Evolutionary conservation across 1,284 basidiomycete species (phyloP).

Genomic region (Pseudozyma sp.): DNA sequence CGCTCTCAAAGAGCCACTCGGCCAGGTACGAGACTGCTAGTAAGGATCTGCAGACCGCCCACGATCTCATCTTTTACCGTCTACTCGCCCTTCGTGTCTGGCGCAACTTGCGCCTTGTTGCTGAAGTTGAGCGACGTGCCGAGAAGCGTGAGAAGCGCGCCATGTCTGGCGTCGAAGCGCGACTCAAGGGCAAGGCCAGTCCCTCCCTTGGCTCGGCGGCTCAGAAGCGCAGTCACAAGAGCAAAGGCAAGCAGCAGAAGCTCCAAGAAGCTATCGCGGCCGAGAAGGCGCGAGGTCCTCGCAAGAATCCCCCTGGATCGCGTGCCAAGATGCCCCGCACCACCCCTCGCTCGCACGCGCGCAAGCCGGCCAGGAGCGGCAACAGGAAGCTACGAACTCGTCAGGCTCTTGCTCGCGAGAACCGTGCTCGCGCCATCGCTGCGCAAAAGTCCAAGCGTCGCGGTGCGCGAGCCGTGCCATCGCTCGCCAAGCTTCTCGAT

Average conservation of each 20-base stretch:
- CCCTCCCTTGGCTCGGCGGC: constrained; percentile 7
- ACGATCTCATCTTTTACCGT: constrained; percentile 65
- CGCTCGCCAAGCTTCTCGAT: constrained; percentile 63
- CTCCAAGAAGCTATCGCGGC: constrained; percentile 17
- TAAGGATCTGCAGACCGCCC: constrained; percentile 61
- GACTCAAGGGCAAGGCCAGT: constrained; percentile 30
- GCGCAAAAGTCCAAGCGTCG: constrained; percentile 54
- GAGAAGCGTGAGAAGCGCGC: constrained; percentile 61
- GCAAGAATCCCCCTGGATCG: constrained; percentile 43
- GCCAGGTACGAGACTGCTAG: constrained; percentile 64
- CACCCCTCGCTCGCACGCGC: constrained; percentile 15
- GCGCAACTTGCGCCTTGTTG: constrained; percentile 59
- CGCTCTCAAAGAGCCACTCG: constrained; percentile 64
- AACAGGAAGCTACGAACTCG: constrained; percentile 41
- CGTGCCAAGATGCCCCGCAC: constrained; percentile 39
- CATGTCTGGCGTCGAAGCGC: constrained; percentile 40
- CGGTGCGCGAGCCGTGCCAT: constrained; percentile 60
- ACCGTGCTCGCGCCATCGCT: constrained; percentile 47
- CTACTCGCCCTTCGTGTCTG: constrained; percentile 61
- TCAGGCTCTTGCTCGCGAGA: constrained; percentile 27
- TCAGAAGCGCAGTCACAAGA: constrained; percentile 29
- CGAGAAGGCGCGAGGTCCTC: constrained; percentile 28
- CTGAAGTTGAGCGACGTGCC: constrained; percentile 59
- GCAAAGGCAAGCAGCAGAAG: constrained; percentile 42
- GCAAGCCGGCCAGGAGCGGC: constrained; percentile 58